Conservation (phyloP, 176 grass and related monocot species). For the Neostapfia colusana region DNA sequence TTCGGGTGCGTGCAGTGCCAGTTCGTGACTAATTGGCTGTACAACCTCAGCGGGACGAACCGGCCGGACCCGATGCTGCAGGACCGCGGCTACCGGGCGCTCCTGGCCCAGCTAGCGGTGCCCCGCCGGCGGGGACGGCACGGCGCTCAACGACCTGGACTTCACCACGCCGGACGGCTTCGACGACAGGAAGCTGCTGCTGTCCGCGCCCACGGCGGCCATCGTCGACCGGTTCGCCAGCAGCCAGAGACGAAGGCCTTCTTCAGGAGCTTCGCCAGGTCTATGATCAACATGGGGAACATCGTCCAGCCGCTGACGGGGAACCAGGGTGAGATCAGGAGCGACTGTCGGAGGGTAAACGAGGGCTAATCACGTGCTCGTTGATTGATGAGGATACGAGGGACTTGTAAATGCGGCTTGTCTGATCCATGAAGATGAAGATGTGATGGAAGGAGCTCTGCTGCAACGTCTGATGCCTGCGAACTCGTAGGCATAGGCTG, state of each 20-base stretch:
- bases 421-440: no score
- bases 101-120: constrained; percentile 39
- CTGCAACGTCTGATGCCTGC: background rate
- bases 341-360: constrained; percentile 55
- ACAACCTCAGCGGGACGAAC: constrained; percentile 61
- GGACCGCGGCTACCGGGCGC: constrained; percentile 44
- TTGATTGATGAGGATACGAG: background rate
- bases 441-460: background rate
- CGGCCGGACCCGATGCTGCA: constrained; percentile 60
- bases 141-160: constrained; percentile 64
- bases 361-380: constrained; percentile 50
- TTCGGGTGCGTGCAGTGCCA: constrained; percentile 69
- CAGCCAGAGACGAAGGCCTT: constrained; percentile 64
- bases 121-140: constrained; percentile 50
- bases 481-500: background rate
- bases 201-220: constrained; percentile 52
- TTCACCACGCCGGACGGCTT: constrained; percentile 67
- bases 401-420: no score
- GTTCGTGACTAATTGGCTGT: constrained; percentile 58
- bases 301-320: constrained; percentile 62
- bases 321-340: constrained; percentile 60
- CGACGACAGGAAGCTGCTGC: constrained; percentile 59
- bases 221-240: constrained; percentile 49
- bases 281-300: constrained; percentile 89
- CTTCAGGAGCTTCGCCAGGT: constrained; percentile 62